These are phyloP conservation scores for Favolaschia claudopus DNA, from an alignment of 768 basidiomycete species.

Conservation along the genomic window DNA sequence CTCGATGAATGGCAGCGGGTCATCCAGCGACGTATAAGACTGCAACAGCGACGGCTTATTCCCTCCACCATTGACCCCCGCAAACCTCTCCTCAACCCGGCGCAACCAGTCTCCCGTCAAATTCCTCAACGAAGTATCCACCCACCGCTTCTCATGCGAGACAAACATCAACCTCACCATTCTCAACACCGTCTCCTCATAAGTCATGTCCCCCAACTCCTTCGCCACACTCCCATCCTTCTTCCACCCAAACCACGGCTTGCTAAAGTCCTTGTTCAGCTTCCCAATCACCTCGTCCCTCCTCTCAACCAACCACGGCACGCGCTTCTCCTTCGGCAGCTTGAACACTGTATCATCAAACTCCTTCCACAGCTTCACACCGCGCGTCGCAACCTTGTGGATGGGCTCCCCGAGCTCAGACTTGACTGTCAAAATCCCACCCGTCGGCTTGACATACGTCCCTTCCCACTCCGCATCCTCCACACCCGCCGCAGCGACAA, in stretches of 20 bases:
- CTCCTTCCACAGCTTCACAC: constrained; percentile 98
- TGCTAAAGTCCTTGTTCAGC: constrained; percentile 94
- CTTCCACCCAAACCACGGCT: constrained; percentile 98
- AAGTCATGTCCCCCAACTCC: constrained; percentile 96
- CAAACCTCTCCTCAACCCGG: constrained; percentile 94
- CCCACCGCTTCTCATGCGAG: constrained; percentile 89
- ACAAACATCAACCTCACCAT: constrained; percentile 97
- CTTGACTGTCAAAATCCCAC: constrained; percentile 94
- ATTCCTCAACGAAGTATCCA: constrained; percentile 91
- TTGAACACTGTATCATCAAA: constrained; percentile 97
- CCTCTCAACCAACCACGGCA: constrained; percentile 85
- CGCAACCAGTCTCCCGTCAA: constrained; percentile 97
- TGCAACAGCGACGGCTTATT: constrained; percentile 84
- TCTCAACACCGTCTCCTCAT: constrained; percentile 92
- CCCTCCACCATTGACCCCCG: constrained; percentile 80
- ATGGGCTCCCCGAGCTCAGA: constrained; percentile 99
- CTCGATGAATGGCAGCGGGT: constrained; percentile 79
- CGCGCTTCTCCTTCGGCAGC: constrained; percentile 94
- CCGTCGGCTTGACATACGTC: constrained; percentile 92
- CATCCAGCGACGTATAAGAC: constrained; percentile 85
- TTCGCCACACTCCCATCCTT: constrained; percentile 85
- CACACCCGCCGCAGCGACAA: constrained; percentile 93
- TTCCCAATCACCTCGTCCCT: constrained; percentile 90
- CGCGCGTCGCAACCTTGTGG: constrained; percentile 98
- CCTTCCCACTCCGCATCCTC: constrained; percentile 91